Evolutionary conservation across 768 basidiomycete genomes (phyloP).

Genomic region (Macrolepiota dolichaula): DNA sequence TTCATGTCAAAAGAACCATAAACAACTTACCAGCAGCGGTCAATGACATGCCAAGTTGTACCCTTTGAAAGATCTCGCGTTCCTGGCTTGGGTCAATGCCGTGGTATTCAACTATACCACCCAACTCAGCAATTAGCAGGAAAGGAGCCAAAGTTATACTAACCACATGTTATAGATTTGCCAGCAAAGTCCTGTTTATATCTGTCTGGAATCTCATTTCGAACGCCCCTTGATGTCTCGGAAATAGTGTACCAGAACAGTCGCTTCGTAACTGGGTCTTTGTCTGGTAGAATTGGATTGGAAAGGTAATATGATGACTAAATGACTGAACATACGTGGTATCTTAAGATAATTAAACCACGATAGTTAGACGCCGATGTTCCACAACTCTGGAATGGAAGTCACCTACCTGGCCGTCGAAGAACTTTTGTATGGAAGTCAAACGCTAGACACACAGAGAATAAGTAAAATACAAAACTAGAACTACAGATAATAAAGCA

Average conservation of each 20-base stretch:
- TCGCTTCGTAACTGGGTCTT: slow-evolving; percentile 54
- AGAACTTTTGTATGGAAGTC: slow-evolving; percentile 76
- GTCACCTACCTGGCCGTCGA: slow-evolving; percentile 63
- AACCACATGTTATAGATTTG: slow-evolving; percentile 69
- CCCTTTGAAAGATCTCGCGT: slow-evolving; percentile 79
- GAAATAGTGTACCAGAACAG: slow-evolving; percentile 60
- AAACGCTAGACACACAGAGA: slow-evolving; percentile 42
- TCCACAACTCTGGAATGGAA: slow-evolving; percentile 19
- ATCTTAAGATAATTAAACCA: slow-evolving; percentile 35
- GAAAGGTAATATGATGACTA: background rate
- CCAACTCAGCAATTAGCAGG: background rate
- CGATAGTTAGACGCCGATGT: background rate
- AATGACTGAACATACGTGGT: slow-evolving; percentile 39
- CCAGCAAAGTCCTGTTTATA: slow-evolving; percentile 48
- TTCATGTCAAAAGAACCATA: background rate
- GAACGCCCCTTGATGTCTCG: slow-evolving; percentile 36
- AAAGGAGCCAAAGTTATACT: slow-evolving; percentile 17
- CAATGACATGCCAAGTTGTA: slow-evolving; percentile 75
- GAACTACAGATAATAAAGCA: slow-evolving; percentile 26
- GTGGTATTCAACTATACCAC: slow-evolving; percentile 60
- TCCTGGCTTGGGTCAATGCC: slow-evolving; percentile 52
- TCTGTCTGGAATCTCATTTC: slow-evolving; percentile 49
- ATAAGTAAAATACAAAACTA: background rate
- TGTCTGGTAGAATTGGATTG: slow-evolving; percentile 35
- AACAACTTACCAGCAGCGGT: slow-evolving; percentile 63